phyloP scores from a whole-genome alignment of 805 yeast genomes.

The Ogataea saltuana region DNA sequence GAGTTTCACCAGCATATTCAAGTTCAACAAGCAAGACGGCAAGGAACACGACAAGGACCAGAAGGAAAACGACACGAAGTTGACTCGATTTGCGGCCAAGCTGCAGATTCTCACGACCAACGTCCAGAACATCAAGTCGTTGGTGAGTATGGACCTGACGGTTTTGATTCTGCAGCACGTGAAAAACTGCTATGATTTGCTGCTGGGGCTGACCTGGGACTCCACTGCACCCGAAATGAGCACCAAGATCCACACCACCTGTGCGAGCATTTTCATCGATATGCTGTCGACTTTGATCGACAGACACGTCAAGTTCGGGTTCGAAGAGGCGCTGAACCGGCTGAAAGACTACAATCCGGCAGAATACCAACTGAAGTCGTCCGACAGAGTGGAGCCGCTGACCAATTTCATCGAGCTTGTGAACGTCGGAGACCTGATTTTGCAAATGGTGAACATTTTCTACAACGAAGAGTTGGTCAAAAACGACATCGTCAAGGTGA shows the following conservation, averaged over 20 bases:
- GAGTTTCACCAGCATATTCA: constrained; percentile 65
- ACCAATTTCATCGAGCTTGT: constrained; percentile 87
- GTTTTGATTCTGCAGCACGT: constrained; percentile 70
- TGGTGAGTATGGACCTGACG: constrained; percentile 80
- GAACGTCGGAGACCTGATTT: constrained; percentile 87
- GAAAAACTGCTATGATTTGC: constrained; percentile 59
- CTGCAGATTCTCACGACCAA: constrained; percentile 75
- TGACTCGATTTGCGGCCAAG: constrained; percentile 75
- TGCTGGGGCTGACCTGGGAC: constrained; percentile 45
- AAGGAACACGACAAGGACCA: constrained; percentile 33
- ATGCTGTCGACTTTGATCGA: constrained; percentile 63
- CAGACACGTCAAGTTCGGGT: constrained; percentile 82
- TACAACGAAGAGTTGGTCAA: constrained; percentile 78
- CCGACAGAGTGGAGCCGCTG: constrained; percentile 66
- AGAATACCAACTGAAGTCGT: constrained; percentile 30
- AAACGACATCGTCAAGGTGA: constrained; percentile 47
- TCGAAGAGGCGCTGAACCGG: constrained; percentile 73
- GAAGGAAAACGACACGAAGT: constrained; percentile 25
- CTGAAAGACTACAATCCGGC: constrained; percentile 71
- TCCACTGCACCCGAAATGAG: constrained; percentile 33
- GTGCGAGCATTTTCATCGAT: constrained; percentile 66
- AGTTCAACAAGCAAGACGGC: constrained; percentile 31
- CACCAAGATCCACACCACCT: constrained; percentile 36
- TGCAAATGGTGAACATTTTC: constrained; percentile 89
- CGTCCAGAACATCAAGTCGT: constrained; percentile 70